Base-by-base conservation (phyloP, 139 green algal species). In the Pedinophyceae sp. region DNA sequence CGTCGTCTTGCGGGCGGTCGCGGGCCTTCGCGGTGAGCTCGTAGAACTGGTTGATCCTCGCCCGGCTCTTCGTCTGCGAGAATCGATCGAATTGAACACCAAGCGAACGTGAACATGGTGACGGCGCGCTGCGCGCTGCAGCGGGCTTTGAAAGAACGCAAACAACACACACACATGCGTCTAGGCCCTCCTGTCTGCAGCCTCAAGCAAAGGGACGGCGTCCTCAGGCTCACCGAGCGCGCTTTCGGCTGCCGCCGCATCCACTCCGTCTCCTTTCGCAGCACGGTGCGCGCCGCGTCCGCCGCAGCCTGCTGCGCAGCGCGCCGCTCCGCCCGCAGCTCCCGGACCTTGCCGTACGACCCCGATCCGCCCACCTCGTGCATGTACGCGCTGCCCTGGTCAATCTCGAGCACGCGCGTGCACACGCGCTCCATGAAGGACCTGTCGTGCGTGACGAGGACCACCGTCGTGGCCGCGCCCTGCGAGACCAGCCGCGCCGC, bases 381-480 rank as follows among this genome's bases (percentile, higher is more conserved):
- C 50, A 80, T 58, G 52, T 66, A 68, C 6, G 50, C 67, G 38
- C 62, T 60, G n/a, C 71, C 78, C 0, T 48, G 26, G 52, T 89
- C 78, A 28, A 92, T 64, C 72, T 92, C 82, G 30, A 92, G 53
- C 18, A 92, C 70, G 2, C 68, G 34, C 5, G 73, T 70, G 58
- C 75, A 86, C 27, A 79, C 62, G 2, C 40, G 19, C 61, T 92
- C 80, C 65, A 91, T 80, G 16, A 59, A 43, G 45, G 15, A 50
- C 62, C 82, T 76, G 73, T 90, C 82, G 62, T 88, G 82, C 0
- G 74, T 89, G 15, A 89, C 76, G 34, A 87, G 57, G 27, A 88
- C 62, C 24, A 90, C 58, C 0, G 79, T 80, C 48, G 73, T 68
- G 57, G 71, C 67, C 17, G 63, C 60, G n/a, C 5, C 22, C 45